Base-by-base conservation (phyloP, 345 rosid species). In the Lumnitzera racemosa region DNA sequence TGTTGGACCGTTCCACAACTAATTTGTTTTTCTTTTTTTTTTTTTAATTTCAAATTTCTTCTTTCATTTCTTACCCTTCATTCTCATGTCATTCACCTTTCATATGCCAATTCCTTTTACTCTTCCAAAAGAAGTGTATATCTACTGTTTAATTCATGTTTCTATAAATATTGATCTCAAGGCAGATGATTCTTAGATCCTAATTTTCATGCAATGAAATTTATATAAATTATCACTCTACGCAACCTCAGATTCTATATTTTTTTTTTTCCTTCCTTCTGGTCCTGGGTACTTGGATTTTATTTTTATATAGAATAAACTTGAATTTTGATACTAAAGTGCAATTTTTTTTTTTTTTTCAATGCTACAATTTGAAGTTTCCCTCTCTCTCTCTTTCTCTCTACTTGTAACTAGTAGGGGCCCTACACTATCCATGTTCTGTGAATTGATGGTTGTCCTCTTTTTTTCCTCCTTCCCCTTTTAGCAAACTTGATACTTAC, bases 401-500 rank as follows among this genome's bases (percentile, higher is more conserved):
- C 16, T 36, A 6, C 31, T 24, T 24, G 17, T 29, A 29, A 4
- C 47, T 71, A 53, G 61, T 55, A 58, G 75, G 68, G 79, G 74
- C 74, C 72, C 80, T 70, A 74, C 74, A 63, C 75, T 66, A 74
- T 72, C 75, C 76, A 74, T 63, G 70, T 59, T 72, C 57, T 57
- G 70, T 67, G 73, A 75, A 55, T 55, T 61, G 60, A 75, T 74
- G 76, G 69, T 13, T 74, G 71, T 70, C 70, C 66, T 70, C 60
- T 68, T 64, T 64, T 29, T 67, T 56, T 17, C 56, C 61, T 56
- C 65, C 64, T 74, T 73, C 72, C 77, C 67, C 70, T 78, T 82
- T 80, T 67, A 72, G 80, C 84, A 58, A 64, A 72, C 70, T 80
- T 68, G 31, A 53, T 66, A 69, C 77, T 74, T 73, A 15, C 84